Evolutionary conservation across 2,329 filamentous ascomycete genomes (phyloP).

Genomic region (Orbilia quercus): DNA sequence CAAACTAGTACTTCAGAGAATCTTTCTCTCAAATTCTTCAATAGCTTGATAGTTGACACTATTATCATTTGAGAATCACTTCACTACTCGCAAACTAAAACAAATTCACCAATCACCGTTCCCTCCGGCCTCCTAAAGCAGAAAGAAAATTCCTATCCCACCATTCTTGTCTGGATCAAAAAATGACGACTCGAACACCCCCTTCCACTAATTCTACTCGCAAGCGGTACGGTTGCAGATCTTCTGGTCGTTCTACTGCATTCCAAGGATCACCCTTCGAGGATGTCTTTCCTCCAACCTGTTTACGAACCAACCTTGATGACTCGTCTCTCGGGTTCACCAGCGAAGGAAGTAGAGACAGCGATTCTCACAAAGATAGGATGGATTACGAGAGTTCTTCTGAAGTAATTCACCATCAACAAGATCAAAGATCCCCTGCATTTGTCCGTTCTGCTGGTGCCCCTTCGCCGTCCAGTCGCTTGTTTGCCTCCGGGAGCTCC

Average conservation of each 20-base stretch:
- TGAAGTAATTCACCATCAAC: neutral
- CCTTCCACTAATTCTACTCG: neutral
- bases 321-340: neutral
- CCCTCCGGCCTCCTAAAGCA: too few relatives aligned
- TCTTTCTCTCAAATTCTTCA: too few relatives aligned
- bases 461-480: constrained; percentile 14
- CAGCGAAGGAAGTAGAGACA: neutral
- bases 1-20: too few relatives aligned
- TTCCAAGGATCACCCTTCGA: neutral
- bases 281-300: neutral
- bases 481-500: neutral
- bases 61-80: too few relatives aligned
- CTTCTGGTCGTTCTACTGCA: neutral
- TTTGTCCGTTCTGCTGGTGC: constrained; percentile 25
- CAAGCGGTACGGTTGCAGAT: too few relatives aligned
- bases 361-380: neutral
- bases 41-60: too few relatives aligned
- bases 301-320: neutral
- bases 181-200: constrained; percentile 10
- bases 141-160: too few relatives aligned
- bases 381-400: constrained; percentile 11
- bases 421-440: neutral
- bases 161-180: neutral
- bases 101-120: too few relatives aligned
- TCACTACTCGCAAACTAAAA: too few relatives aligned